phyloP scores from a whole-genome alignment of 495 filamentous ascomycete species.

The Penicillium angulare region DNA sequence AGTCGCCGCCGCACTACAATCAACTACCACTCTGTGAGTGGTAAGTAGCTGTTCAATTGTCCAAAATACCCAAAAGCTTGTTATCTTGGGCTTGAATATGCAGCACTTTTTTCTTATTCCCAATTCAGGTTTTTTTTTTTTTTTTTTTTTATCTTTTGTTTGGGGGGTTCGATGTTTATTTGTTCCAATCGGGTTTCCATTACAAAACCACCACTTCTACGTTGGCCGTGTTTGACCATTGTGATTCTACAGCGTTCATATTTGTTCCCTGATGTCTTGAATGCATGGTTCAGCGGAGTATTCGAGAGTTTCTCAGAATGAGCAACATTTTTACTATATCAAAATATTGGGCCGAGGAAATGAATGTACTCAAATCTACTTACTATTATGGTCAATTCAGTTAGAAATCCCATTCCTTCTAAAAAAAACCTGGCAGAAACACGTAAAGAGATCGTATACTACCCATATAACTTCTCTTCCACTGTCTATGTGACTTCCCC shows the following conservation, averaged over 20 bases:
- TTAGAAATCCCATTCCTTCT: too few relatives aligned
- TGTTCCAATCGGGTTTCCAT: neutral
- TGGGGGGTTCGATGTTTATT: too few relatives aligned
- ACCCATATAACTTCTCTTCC: too few relatives aligned
- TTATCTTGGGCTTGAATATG: neutral
- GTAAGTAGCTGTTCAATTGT: neutral
- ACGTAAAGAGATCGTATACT: too few relatives aligned
- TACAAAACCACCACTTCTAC: neutral
- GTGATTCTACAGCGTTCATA: slow-evolving; percentile 14
- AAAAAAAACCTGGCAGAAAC: too few relatives aligned
- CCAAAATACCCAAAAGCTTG: neutral
- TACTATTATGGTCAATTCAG: too few relatives aligned
- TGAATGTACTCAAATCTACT: too few relatives aligned
- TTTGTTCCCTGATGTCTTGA: slow-evolving; percentile 10
- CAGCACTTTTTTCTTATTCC: neutral
- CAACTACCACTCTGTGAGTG: slow-evolving; percentile 13
- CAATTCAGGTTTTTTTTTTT: neutral
- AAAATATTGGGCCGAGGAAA: neutral
- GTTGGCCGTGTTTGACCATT: slow-evolving; percentile 22
- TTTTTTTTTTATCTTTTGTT: too few relatives aligned
- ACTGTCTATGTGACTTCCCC: too few relatives aligned
- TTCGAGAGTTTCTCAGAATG: slow-evolving; percentile 10
- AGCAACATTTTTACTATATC: slow-evolving; percentile 11
- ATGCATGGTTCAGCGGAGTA: slow-evolving; percentile 28
- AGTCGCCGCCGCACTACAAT: slow-evolving; percentile 6